Percentiles rank a stretch among this genome's conserved stretches.
These are phyloP conservation scores for Penicillium silybi DNA, from an alignment of 495 filamentous ascomycete genomes.

Conservation along the genomic window DNA sequence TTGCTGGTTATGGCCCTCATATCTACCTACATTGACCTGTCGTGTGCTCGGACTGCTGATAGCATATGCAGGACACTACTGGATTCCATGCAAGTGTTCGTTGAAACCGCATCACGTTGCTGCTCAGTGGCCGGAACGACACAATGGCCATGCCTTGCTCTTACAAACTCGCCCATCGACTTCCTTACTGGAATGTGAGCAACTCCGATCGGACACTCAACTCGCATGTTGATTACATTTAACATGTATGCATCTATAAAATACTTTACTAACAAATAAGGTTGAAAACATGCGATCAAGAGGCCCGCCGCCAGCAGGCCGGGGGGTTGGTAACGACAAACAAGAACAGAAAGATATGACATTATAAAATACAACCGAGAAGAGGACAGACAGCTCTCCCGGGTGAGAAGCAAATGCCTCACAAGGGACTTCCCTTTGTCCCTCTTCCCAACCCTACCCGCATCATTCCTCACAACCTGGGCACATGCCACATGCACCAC, in stretches of 20 bases:
- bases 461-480: constrained; percentile 11
- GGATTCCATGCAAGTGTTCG: constrained; percentile 1
- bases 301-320: constrained; percentile 23
- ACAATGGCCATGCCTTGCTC: constrained; percentile 4
- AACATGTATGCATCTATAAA: constrained; percentile 20
- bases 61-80: background rate
- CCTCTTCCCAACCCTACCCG: constrained; percentile 4
- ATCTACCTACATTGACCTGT: background rate
- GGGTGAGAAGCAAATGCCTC: constrained; percentile 15
- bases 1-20: background rate
- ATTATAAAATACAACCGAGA: constrained; percentile 31
- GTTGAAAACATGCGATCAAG: constrained; percentile 15
- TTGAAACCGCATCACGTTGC: background rate
- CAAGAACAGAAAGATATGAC: constrained; percentile 29
- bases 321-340: constrained; percentile 27
- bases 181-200: background rate
- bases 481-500: constrained; percentile 24
- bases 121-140: background rate
- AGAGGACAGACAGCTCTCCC: constrained; percentile 12
- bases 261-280: constrained; percentile 19
- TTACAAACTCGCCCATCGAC: constrained; percentile 2
- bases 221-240: constrained; percentile 22
- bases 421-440: background rate
- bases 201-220: background rate
- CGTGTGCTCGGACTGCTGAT: background rate